Base-by-base conservation (phyloP, 352 stramenopile genomes). In the Phytophthora citrophthora region DNA sequence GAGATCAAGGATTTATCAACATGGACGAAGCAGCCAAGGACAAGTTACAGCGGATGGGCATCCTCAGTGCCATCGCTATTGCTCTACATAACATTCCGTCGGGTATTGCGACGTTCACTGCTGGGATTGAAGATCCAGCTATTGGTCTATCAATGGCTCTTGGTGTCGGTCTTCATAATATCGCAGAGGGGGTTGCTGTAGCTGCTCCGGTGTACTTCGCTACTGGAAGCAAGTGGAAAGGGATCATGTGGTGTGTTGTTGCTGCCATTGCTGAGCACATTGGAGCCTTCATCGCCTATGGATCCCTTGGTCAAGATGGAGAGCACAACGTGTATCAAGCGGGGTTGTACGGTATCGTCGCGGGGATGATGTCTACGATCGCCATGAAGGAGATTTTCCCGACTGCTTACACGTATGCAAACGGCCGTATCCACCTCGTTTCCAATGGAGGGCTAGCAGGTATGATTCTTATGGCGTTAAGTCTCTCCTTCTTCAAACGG, bases 81-180 rank as follows among this genome's bases (percentile, higher is more conserved):
- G 93, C 73, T 7, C 68, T 99, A 29, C 97, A 99, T 84, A 99
- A 99, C 77, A 97, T 99, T 54, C 97, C 97, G 2, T 96, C 99
- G 61, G 96, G 96, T 13, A 90, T 99, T 24, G 96, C 94, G 2
- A 98, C 96, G 3, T 99, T 98, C 68, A 93, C 98, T 8, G 93
- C 86, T 2, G 83, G 90, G 12, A 62, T 98, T 9, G 77, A 94
- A 20, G 87, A 98, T 66, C 90, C 93, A 9, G 74, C 64, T 3
- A 85, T 98, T 4, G 97, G 95, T 24, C 50, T 88, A 8, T 83
- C 93, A 6, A 83, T 99, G 38, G 95, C 94, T 1, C 80, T 99
- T 36, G 94, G 90, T 31, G 98, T 99, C 61, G 93, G 81, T 0
- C 93, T 98, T 29, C 96, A 99, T 76, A 99, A 99, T 65, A 97